Base-by-base conservation (phyloP, 2,329 filamentous ascomycete species). In the Fusarium odoratissimum region DNA sequence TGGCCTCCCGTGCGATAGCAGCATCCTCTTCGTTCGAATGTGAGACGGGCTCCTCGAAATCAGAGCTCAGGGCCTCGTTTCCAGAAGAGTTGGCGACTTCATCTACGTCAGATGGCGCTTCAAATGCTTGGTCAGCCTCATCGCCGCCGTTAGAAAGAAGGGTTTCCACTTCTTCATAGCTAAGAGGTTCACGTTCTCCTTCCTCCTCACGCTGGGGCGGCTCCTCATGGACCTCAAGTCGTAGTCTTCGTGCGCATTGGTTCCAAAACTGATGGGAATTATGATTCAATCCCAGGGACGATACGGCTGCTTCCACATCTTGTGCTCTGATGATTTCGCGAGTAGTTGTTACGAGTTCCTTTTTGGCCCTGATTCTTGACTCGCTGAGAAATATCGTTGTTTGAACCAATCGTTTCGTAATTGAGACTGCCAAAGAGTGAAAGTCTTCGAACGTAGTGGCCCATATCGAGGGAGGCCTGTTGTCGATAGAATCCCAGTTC, bases 361-460 rank as follows among this genome's bases (percentile, higher is more conserved):
- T 80, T 72, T 84, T 86, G 8, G 90, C 85, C 58, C 90, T 87
- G 30, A 94, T 82, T 45, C 94, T 87, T 5, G 92, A 92, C 79
- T 89, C 87, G n/a, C 91, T 89, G 64, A 94, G 88, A 75, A 92
- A 92, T 0, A 96, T 82, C 0, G 90, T 85, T 1, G 92, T 89
- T 51, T 93, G 89, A 4, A 96, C 84, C 3, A 97, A 82, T 17
- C 93, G 87, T 65, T 89, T 89, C 0, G 93, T 95, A 19, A 96
- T 73, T 59, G 88, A 92, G 3, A 92, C 79, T 1, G 88, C 85
- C 4, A 97, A 81, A 13, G 88, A 88, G 76, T 95, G 87, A 48
- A 97, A 91, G 74, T 96, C 93, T 9, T 89, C 86, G n/a, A 97
- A 86, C 0, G 93, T 91, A 4, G 93, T 95, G 11, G 91, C 88